Evolutionary conservation across 768 basidiomycete genomes (phyloP), one percentile per base, ranked within the genome.

Genomic region (Hydnomerulius pinastri): DNA sequence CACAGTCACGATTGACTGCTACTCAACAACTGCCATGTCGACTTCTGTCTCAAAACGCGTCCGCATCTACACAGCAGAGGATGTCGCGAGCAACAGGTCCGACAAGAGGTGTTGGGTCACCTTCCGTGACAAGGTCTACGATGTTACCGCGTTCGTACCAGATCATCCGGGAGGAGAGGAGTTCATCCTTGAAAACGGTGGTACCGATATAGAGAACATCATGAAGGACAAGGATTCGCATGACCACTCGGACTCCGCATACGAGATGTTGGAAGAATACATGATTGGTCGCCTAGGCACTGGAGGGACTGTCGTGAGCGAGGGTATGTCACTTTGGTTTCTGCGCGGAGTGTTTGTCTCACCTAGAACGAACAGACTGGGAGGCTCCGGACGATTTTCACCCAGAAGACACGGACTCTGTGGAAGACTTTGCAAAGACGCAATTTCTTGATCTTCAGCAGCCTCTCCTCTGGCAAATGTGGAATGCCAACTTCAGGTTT

Each of bases 141-240:
- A 99, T 64, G 84, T 98, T 45, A 86, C 95, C 3, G 57, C 61
- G 4, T 98, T 98, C 71, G 71, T 95, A 2, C 62, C 78, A 45
- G 94, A 96, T 74, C 94, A 97, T 66, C 93, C 95, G 10, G 96
- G 96, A 56, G 94, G 95, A 3, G 96, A 98, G 68, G 95, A 98
- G 65, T 71, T 93, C 55, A 82, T 99, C 58, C 71, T 94, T 32
- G 73, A 83, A 37, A 79, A 87, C 69, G 96, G 90, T 4, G 95
- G 94, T 33, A 82, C 83, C 69, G 92, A 97, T 65, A 77, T 98
- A 43, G 87, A 78, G 17, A 75, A 70, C 17, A 75, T 84, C 47
- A 98, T 98, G 97, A 81, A 79, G 60, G 86, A 96, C 69, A 70
- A 76, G 56, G 65, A 75, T 18, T 85, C 89, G 59, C 97, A 99